Evolutionary conservation across 495 filamentous ascomycete species (phyloP).

Genomic region (Staphylotrichum tortipilum): DNA sequence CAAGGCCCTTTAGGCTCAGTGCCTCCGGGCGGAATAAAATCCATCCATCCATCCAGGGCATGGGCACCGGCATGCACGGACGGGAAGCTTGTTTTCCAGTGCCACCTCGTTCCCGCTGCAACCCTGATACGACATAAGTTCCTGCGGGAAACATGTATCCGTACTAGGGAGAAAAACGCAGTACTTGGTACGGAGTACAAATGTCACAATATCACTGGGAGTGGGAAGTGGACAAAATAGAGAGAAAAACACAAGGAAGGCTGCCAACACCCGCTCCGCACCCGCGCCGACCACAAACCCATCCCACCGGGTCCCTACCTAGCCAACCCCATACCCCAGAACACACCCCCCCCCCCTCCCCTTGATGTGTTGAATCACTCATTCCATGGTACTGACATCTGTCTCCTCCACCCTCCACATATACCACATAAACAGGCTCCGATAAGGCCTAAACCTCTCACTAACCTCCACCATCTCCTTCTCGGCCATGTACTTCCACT

Average conservation of each 20-base stretch:
- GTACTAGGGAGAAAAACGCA: not conserved
- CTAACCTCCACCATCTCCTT: conserved; percentile 80
- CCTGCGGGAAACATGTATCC: not conserved
- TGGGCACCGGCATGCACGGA: not conserved
- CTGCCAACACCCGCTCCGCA: not conserved
- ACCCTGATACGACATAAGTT: not conserved
- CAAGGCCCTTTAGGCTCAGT: no score
- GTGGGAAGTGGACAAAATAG: no score
- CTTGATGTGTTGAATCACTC: not conserved
- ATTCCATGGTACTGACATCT: conserved; percentile 58
- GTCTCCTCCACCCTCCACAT: conserved; percentile 84
- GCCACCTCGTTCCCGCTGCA: not conserved
- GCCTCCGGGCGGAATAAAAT: no score
- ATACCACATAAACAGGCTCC: conserved; percentile 66
- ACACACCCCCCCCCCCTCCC: no score
- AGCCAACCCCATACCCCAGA: no score
- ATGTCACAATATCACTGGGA: no score
- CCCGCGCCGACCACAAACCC: no score
- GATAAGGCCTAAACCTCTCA: conserved; percentile 74
- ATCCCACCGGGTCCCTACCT: not conserved
- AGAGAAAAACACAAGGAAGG: not conserved
- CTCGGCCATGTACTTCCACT: conserved; percentile 97
- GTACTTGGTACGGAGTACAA: not conserved
- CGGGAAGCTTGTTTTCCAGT: conserved; percentile 5
- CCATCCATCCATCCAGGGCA: not conserved